Evolutionary conservation across 345 rosid genomes (phyloP).

Genomic region (Isatis tinctoria): DNA sequence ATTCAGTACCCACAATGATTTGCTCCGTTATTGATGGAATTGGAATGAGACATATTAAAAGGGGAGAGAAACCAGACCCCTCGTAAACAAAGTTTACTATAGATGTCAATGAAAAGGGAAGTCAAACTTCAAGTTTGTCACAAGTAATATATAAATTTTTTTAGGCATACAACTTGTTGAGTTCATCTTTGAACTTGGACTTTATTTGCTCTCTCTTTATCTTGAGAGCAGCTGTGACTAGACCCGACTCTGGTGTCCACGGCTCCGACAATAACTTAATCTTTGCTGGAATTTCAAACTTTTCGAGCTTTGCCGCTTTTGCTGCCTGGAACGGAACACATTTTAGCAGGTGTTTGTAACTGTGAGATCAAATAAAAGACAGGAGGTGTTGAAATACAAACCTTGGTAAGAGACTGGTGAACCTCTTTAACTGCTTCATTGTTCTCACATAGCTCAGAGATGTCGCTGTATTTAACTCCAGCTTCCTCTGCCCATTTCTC

Average conservation of each 20-base stretch:
- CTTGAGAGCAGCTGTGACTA: constrained; percentile 71
- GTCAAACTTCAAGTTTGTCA: constrained; percentile 7
- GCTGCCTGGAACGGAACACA: constrained; percentile 47
- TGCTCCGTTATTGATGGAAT: not conserved
- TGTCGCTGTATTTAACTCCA: constrained; percentile 38
- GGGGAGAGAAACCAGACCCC: not conserved
- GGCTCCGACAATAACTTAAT: constrained; percentile 65
- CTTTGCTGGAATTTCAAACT: constrained; percentile 75
- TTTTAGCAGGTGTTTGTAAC: not conserved
- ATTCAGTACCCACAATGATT: not conserved
- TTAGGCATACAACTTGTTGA: constrained; percentile 55
- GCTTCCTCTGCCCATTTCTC: constrained; percentile 74
- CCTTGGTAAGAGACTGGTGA: constrained; percentile 62
- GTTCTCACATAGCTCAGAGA: constrained; percentile 60
- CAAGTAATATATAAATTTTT: not conserved
- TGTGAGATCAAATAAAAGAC: not conserved
- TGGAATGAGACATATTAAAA: not conserved
- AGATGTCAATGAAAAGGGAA: not conserved
- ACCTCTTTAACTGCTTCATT: constrained; percentile 63
- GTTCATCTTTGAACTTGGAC: constrained; percentile 61
- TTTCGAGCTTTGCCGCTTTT: constrained; percentile 58
- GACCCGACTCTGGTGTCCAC: constrained; percentile 83
- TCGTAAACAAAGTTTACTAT: not conserved
- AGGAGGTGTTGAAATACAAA: constrained; percentile 25
- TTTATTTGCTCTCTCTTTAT: constrained; percentile 67